These are phyloP conservation scores for Candida rishiriensis DNA, from an alignment of 805 yeast genomes.

Conservation along the genomic window DNA sequence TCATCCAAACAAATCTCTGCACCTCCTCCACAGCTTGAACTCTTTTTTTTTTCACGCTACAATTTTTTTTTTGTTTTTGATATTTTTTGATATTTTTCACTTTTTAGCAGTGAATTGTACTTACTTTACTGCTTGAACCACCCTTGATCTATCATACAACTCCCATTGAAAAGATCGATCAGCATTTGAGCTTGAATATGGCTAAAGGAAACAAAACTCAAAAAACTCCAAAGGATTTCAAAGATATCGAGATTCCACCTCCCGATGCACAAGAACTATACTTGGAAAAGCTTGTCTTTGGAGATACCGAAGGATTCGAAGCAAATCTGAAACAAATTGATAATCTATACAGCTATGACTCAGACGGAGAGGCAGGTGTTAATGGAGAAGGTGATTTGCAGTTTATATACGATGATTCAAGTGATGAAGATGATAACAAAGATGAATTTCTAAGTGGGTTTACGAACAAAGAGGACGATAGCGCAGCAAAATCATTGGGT, in stretches of 20 bases:
- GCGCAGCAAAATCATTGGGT: conserved; percentile 18
- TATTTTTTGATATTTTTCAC: not conserved
- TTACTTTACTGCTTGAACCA: no score
- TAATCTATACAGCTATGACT: conserved; percentile 45
- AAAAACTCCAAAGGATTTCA: conserved; percentile 1
- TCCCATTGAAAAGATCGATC: not conserved
- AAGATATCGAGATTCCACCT: conserved; percentile 42
- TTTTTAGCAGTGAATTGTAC: not conserved
- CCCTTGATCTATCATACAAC: no score
- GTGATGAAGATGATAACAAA: conserved; percentile 32
- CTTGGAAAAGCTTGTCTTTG: conserved; percentile 83
- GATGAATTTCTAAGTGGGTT: conserved; percentile 34
- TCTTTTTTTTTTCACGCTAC: conserved; percentile 1
- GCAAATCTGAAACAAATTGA: conserved; percentile 57
- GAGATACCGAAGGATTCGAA: conserved; percentile 76
- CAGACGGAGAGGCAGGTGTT: conserved; percentile 31
- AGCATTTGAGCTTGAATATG: conserved; percentile 1
- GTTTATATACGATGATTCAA: conserved; percentile 23
- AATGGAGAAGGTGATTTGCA: conserved; percentile 21
- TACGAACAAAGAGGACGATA: conserved; percentile 43
- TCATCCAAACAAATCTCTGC: conserved; percentile 1
- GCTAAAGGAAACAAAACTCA: conserved; percentile 7
- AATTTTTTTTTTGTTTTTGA: conserved; percentile 6
- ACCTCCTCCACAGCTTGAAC: not conserved
- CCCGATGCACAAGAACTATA: conserved; percentile 81